phyloP scores from a whole-genome alignment of 371 early-diverging fungal genomes.

The Apophysomyces sp. region DNA sequence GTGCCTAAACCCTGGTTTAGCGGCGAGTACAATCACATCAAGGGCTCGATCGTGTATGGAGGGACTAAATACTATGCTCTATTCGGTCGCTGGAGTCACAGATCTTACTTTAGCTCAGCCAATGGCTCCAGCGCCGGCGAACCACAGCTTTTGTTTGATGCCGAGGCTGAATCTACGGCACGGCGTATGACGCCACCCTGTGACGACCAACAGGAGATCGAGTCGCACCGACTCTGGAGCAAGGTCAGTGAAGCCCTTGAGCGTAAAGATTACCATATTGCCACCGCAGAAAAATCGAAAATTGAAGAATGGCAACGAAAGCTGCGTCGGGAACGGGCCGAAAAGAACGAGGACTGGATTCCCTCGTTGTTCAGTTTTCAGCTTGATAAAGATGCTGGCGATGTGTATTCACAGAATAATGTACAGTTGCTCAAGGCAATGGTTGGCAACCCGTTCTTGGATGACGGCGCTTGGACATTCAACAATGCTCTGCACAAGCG shows the following conservation, averaged over 20 bases:
- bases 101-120: constrained; percentile 45
- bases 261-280: constrained; percentile 59
- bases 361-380: constrained; percentile 57
- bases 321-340: constrained; percentile 63
- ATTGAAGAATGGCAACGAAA: constrained; percentile 77
- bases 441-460: constrained; percentile 33
- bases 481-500: constrained; percentile 36
- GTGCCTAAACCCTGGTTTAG: constrained; percentile 53
- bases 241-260: constrained; percentile 65
- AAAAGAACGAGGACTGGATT: constrained; percentile 31
- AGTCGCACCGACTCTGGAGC: constrained; percentile 76
- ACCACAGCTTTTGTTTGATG: constrained; percentile 62
- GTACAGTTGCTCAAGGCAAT: constrained; percentile 12
- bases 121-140: constrained; percentile 26
- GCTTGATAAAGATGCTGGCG: constrained; percentile 29
- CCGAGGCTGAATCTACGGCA: constrained; percentile 54
- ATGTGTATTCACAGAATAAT: constrained; percentile 15
- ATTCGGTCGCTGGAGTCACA: constrained; percentile 67
- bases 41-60: constrained; percentile 28
- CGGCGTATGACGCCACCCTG: constrained; percentile 55
- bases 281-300: constrained; percentile 66
- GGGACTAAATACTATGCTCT: constrained; percentile 31
- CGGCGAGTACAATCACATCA: constrained; percentile 51
- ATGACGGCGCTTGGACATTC: constrained; percentile 48
- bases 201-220: constrained; percentile 61